phyloP scores from a whole-genome alignment of 257 asterid species.

The Nemophila menziesii region DNA sequence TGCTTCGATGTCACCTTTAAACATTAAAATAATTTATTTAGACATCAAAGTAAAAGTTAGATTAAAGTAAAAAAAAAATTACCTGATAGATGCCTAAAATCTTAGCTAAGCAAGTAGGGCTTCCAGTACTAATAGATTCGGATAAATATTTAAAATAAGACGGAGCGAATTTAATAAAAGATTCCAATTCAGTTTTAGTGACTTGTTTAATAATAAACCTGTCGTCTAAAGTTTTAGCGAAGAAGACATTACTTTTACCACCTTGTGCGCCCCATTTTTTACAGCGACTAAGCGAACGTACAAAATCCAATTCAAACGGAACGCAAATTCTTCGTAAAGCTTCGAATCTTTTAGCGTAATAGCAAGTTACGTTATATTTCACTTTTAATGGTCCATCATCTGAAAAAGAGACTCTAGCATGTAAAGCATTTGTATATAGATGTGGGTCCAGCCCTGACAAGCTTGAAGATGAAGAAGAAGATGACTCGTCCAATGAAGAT shows the following conservation, averaged over 20 bases:
- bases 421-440: constrained; percentile 29
- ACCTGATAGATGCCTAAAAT: constrained; percentile 85
- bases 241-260: constrained; percentile 75
- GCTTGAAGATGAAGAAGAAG: constrained; percentile 27
- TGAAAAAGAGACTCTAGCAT: constrained; percentile 42
- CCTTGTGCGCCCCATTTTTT: constrained; percentile 87
- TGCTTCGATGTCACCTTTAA: constrained; percentile 52
- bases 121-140: constrained; percentile 40
- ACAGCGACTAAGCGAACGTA: constrained; percentile 71
- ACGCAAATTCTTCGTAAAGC: constrained; percentile 47
- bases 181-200: constrained; percentile 67
- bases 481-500: constrained; percentile 35
- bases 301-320: constrained; percentile 52
- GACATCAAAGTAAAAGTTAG: background rate
- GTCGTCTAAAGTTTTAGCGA: constrained; percentile 68
- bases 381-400: constrained; percentile 54
- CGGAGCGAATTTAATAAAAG: constrained; percentile 58
- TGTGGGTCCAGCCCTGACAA: constrained; percentile 35
- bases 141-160: constrained; percentile 60
- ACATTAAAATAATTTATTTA: background rate
- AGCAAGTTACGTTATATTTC: constrained; percentile 60
- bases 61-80: background rate
- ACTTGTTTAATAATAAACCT: constrained; percentile 75
- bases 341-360: constrained; percentile 61
- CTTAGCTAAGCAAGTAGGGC: constrained; percentile 79